Base-by-base conservation (phyloP, 148 eudicot species). In the Camellia granthamiana region DNA sequence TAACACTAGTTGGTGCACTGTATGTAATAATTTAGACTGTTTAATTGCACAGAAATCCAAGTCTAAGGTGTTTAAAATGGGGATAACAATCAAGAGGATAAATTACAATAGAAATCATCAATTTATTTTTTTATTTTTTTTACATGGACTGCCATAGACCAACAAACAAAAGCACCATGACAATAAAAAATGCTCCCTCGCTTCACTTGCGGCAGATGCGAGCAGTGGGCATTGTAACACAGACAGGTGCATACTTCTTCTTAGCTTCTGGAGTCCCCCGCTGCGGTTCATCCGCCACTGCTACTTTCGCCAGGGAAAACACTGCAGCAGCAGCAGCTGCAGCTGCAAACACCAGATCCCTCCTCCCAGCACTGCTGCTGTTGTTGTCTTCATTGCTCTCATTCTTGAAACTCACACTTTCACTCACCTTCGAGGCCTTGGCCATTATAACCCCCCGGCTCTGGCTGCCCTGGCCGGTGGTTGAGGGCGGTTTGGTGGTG, bases 151-250 rank as follows among this genome's bases (percentile, higher is more conserved):
- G 1, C 38, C 64, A 60, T 18, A 60, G 60, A 46, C 10, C 55
- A 69, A 3, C 13, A 4, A 69, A 18, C 72, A 44, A 16, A 60
- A 60, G 64, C 23, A 60, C 64, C n/a, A 60, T 60, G 64, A 60
- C 64, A 60, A 60, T 60, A 4, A 18, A 15, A 3, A 60, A 15
- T 60, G 19, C 9, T 60, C 12, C 64, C 64, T 7, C 7, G 0
- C 16, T 41, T 92, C 88, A 90, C 30, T 94, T 86, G 85, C 73
- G 90, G 81, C 98, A 94, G 67, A 92, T 78, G 6, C 87, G 90
- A 14, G 98, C 98, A 43, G 97, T 88, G 1, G 95, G 98, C 89
- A 86, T 90, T 4, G 95, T 82, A 9, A 91, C 91, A 75, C 97
- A 92, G n/a, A 94, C 67, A 0, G 89, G 84, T 5, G 80, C 84